Percentiles rank a stretch among this genome's conserved stretches.
Conservation (phyloP, 306 rosid genomes). For the Acmispon strigosus region DNA sequence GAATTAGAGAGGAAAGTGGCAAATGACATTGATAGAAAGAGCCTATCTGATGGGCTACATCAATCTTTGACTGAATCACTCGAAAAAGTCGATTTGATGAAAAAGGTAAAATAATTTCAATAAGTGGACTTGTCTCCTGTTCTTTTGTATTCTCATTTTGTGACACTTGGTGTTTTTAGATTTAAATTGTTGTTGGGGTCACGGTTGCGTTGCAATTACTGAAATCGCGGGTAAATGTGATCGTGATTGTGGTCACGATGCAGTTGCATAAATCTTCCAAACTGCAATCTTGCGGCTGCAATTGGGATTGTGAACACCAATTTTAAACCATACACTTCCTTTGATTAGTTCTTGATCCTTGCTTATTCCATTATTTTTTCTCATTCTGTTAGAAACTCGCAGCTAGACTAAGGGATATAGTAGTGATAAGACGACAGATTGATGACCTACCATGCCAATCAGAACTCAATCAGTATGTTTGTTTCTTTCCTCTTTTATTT, state of each 20-base stretch:
- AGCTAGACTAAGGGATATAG: constrained; percentile 41
- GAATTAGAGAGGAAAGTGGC: constrained; percentile 50
- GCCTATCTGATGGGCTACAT: constrained; percentile 36
- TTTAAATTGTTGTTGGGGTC: not conserved
- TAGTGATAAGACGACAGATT: constrained; percentile 54
- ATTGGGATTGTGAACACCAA: not conserved
- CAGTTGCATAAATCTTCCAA: not conserved
- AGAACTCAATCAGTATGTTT: constrained; percentile 77
- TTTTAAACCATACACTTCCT: not conserved
- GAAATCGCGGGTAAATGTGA: not conserved
- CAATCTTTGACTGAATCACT: constrained; percentile 36
- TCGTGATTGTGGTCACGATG: not conserved
- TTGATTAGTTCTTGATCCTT: constrained; percentile 5
- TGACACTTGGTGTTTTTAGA: not conserved
- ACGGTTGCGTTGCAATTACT: not conserved
- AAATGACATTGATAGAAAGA: constrained; percentile 33
- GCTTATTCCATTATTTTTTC: constrained; percentile 5
- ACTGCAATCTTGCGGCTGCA: not conserved
- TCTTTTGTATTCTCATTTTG: not conserved
- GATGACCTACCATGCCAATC: constrained; percentile 73
- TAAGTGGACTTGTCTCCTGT: not conserved
- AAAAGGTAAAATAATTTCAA: constrained; percentile 47
- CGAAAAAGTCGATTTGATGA: constrained; percentile 46
- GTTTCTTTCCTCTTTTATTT: constrained; percentile 5
- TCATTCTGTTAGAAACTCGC: constrained; percentile 57